Conservation (phyloP, 345 rosid genomes). For the Lepidium aucheri region DNA sequence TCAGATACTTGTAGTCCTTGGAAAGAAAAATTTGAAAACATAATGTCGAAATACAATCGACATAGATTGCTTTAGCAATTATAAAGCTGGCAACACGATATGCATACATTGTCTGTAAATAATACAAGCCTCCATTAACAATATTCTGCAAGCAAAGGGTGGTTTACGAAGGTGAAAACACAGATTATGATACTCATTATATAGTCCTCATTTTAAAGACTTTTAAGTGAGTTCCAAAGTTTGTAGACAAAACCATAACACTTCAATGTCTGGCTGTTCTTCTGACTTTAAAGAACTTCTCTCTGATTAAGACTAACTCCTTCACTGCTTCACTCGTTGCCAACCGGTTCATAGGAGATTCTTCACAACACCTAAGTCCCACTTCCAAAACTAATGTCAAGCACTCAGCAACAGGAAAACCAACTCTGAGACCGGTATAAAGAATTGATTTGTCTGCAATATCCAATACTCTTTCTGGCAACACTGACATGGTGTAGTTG, state of each 20-base stretch:
- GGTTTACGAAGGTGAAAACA: neutral
- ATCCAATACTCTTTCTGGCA: neutral
- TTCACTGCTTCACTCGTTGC: conserved; percentile 2
- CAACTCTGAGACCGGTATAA: neutral
- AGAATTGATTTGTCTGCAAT: conserved; percentile 7
- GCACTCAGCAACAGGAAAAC: no score
- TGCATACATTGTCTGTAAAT: neutral
- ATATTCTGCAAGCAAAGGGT: neutral
- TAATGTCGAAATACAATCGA: no score
- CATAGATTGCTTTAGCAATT: neutral
- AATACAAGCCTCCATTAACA: neutral
- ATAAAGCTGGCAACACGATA: neutral
- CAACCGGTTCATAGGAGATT: conserved; percentile 3
- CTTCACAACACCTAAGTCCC: conserved; percentile 26
- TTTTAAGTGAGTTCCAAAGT: neutral
- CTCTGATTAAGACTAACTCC: conserved; percentile 5
- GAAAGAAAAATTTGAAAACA: no score
- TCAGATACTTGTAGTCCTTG: no score
- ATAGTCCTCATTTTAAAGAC: neutral
- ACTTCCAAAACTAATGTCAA: neutral
- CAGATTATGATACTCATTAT: neutral
- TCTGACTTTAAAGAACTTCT: neutral
- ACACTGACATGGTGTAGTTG: neutral
- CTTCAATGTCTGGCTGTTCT: neutral
- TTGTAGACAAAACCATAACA: neutral